These are phyloP conservation scores for Pseudogymnoascus verrucosus DNA, from an alignment of 2,329 filamentous ascomycete species.

Conservation along the genomic window DNA sequence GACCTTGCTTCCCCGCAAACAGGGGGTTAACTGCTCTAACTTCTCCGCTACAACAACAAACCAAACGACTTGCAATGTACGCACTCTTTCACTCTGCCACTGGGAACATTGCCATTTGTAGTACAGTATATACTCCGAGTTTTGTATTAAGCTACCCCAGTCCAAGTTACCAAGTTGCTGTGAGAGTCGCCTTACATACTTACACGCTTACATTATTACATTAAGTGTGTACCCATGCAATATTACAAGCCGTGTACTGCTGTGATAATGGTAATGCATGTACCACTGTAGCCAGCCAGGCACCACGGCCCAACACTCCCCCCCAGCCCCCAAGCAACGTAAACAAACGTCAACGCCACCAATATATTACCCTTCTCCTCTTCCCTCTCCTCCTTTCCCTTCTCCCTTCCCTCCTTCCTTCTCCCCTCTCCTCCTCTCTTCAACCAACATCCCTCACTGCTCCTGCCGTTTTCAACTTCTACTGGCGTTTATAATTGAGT, in stretches of 20 bases:
- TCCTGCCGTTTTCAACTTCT: neutral
- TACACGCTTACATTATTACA: neutral
- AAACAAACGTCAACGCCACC: neutral
- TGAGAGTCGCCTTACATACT: neutral
- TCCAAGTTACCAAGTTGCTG: neutral
- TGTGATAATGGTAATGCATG: neutral
- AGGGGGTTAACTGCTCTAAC: neutral
- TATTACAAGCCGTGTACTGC: neutral
- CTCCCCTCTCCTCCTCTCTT: neutral
- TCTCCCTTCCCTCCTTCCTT: neutral
- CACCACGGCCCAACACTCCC: neutral
- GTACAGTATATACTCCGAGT: neutral
- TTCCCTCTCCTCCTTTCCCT: neutral
- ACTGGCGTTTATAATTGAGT: neutral
- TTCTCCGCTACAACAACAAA: neutral
- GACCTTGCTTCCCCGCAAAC: neutral
- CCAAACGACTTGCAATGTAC: neutral
- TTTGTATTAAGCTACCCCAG: neutral
- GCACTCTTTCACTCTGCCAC: neutral
- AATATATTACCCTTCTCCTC: neutral
- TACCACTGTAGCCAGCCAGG: slow-evolving; percentile 1
- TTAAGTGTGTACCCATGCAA: neutral
- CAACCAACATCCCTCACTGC: neutral
- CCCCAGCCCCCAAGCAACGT: neutral
- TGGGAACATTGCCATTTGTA: neutral